Base-by-base conservation (phyloP, 768 basidiomycete genomes). In the Agrocybe praecox region DNA sequence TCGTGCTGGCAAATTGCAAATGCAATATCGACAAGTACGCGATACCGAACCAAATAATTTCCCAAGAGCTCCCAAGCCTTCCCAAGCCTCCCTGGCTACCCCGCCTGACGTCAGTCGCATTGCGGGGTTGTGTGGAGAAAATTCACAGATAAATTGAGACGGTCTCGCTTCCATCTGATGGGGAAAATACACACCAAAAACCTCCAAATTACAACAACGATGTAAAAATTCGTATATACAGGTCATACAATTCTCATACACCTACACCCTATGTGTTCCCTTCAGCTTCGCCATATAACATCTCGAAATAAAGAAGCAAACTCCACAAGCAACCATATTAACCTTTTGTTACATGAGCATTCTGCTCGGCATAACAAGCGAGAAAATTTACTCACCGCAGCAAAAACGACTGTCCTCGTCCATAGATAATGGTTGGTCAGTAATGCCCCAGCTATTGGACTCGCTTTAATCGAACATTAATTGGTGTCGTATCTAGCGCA, bases 391-490 rank as follows among this genome's bases (percentile, higher is more conserved):
- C 68, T 45, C 55, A 69, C 74, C 17, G 75, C 81, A 32, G 73
- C 72, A 57, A 80, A 81, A 4, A 79, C 56, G 21, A 71, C 72
- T 0, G 75, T 73, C 18, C 70, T 68, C 67, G 72, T 67, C 83
- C 83, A 84, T 43, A 70, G 59, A 49, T 75, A 78, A 1, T 73
- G 57, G 10, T 65, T 66, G 1, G 79, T 81, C 6, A 85, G 69
- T 14, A 85, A 65, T 12, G 80, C 80, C 7, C 84, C 83, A 19
- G 76, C 72, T 59, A 84, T 79, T 0, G 83, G 83, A 1, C 76
- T 76, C 14, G 73, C 77, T 79, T 17, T 26, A 19, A 33, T 26
- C 21, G 26, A 19, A 21, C 49, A 34, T n/a, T 34, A 17, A 14
- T 14, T n/a, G n/a, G n/a, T n/a, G n/a, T n/a, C n/a, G n/a, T n/a